Evolutionary conservation across 73 alveolate genomes (phyloP), one percentile per base, ranked within the genome.

Genomic region (Paramecium octaurelia): DNA sequence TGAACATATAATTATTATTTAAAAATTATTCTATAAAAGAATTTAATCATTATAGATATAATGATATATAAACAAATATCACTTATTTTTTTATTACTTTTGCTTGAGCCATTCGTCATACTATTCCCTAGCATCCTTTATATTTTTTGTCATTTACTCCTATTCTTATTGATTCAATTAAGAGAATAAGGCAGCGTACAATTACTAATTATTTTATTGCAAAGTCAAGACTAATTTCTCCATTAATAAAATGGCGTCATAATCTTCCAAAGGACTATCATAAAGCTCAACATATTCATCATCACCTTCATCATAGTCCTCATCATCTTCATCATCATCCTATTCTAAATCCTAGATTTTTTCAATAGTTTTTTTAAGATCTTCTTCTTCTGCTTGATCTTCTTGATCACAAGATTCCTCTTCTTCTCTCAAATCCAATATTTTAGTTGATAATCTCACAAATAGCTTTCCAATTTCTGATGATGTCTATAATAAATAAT

Each of bases 251-350:
- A 80, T 80, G 10, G 91, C 54, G 44, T 80, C 93, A 48, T 60
- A 75, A 27, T 73, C 84, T 54, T 94, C 97, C 20, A 94, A 69
- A 11, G 94, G 94, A 40, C 94, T 85, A 50, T 94, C 97, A 92
- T 92, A 94, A 6, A 70, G 60, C 11, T 94, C 95, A 12, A 86
- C 93, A 92, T 86, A 88, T 44, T 73, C 93, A 34, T 86, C 95
- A 35, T 86, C 92, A 29, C 48, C 73, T 12, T 92, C 95, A 88
- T 76, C 57, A 40, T 48, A 64, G 10, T 75, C 94, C 9, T 85
- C 95, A 40, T 31, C 84, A 8, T 60, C 92, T 20, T 94, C 95
- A 44, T 58, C 92, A n/a, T 92, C 92, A 42, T 83, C 57, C 43
- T 84, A 29, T 46, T 68, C 68, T 75, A 40, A 27, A 20, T 89